Base-by-base conservation (phyloP, 257 asterid species). In the Forsythia suspensa region DNA sequence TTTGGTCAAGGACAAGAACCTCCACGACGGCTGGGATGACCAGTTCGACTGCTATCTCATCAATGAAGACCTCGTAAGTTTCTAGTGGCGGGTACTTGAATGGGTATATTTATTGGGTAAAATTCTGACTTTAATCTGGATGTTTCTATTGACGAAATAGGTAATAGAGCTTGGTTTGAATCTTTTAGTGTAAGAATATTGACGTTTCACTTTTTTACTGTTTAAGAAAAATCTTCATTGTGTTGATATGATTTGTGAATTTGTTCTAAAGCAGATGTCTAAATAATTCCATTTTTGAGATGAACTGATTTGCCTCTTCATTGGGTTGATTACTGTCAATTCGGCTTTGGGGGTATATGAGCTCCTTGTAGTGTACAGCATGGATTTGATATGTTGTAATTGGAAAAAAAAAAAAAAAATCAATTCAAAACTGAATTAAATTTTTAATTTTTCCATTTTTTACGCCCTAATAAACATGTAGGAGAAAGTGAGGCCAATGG, bases 21-120 rank as follows among this genome's bases (percentile, higher is more conserved):
- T 86, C 74, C 92, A 88, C 66, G 88, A 88, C 8, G 90, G 92
- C 38, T 88, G 92, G 92, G 92, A 88, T 75, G 88, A 86, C 11
- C 44, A 85, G 34, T 78, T 88, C 38, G 88, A 86, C 36, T 88
- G 92, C 57, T 80, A 84, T 79, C 6, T 88, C 87, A 81, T 88
- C 87, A 86, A 86, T 8, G 92, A 88, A 84, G 90, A 86, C 87
- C 92, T 88, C 11, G 90, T 88, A 76, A 80, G 72, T 21, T 61
- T 70, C 57, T 69, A 29, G 34, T 29, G 34, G 34, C 34, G 1
- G 34, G 34, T 20, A 1, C 3, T 63, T 24, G 37, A 63, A 2
- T 63, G 4, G 2, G 15, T 21, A 63, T 29, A 3, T 24, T 63
- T 21, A 1, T 63, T 24, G 7, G 39, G 70, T 29, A 9, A 57